Conservation (phyloP, 2,329 filamentous ascomycete species). For the Fusarium caatingaense region DNA sequence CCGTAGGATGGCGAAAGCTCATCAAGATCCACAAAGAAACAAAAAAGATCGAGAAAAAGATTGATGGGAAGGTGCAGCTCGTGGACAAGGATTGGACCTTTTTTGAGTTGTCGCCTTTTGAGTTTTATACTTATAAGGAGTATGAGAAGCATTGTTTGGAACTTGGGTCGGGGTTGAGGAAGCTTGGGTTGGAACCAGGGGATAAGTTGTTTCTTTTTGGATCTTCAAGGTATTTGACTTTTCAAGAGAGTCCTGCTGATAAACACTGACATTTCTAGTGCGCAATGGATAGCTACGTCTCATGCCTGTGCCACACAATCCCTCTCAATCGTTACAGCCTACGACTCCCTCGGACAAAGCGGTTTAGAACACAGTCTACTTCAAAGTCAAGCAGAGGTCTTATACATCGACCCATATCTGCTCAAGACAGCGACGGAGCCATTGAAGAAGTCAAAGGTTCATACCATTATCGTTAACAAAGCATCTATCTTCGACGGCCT, state of each 20-base stretch:
- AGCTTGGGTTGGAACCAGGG: constrained; percentile 73
- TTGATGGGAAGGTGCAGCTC: constrained; percentile 80
- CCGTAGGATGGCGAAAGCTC: constrained; percentile 77
- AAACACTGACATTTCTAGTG: constrained; percentile 56
- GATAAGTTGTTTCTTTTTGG: constrained; percentile 84
- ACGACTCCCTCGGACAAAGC: constrained; percentile 87
- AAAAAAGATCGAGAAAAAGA: constrained; percentile 87
- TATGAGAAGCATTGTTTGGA: constrained; percentile 77
- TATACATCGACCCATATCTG: constrained; percentile 87
- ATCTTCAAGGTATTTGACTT: constrained; percentile 70
- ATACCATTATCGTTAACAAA: constrained; percentile 72
- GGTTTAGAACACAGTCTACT: constrained; percentile 87
- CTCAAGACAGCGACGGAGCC: constrained; percentile 68
- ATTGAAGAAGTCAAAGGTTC: constrained; percentile 65
- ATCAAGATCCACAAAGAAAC: constrained; percentile 82
- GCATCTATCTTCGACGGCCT: constrained; percentile 62
- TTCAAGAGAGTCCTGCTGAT: too few relatives aligned
- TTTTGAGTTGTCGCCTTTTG: constrained; percentile 82
- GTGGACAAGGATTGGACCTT: constrained; percentile 92
- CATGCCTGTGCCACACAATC: constrained; percentile 86
- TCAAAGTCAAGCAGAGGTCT: constrained; percentile 83
- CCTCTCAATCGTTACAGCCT: constrained; percentile 90
- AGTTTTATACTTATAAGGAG: constrained; percentile 80
- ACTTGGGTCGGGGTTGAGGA: constrained; percentile 77
- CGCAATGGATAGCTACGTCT: constrained; percentile 84